Base-by-base conservation (phyloP, 208 protist species). In the Balamuthia mandrillaris region DNA sequence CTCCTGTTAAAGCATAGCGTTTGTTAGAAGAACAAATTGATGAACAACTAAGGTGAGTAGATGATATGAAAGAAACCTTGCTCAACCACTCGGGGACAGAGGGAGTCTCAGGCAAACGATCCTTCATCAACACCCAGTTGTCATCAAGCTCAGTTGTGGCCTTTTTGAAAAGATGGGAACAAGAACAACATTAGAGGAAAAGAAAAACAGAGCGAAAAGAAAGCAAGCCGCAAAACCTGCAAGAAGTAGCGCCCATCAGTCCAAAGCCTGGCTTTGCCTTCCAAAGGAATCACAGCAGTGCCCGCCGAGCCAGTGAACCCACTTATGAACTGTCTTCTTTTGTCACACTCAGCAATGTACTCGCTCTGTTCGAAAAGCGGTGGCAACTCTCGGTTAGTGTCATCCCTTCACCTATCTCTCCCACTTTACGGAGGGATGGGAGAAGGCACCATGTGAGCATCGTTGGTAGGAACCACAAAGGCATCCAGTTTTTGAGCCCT, bases 201-300 rank as follows among this genome's bases (percentile, higher is more conserved):
- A 63, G 12, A 21, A 42, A 78, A 37, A 0, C 7, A 21, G 24
- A 10, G 9, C 27, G 45, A 66, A 16, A 5, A 3, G 54, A 45
- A n/a, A 6, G 29, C 66, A 7, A 52, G 63, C 31, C 18, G 65
- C 29, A 18, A 90, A 0, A 97, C 97, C 68, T 97, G 96, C 29
- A 97, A 51, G 89, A 94, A 98, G 91, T 99, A 99, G 35, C 98
- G 95, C 4, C 96, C 97, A 85, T 99, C 98, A 2, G 97, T 98
- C 96, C 96, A 99, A 39, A 97, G 90, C 6, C 95, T 95, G 41
- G 93, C 85, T 56, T 89, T 12, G n/a, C n/a, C n/a, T 4, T 93
- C 18, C 0, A 31, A 18, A 7, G 89, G 92, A 1, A 96, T 86
- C 3, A 95, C 70, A 10, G 88, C 94, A 49, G 89, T 86, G 41